phyloP scores from a whole-genome alignment of 306 rosid genomes.

The Calophaca sinica region DNA sequence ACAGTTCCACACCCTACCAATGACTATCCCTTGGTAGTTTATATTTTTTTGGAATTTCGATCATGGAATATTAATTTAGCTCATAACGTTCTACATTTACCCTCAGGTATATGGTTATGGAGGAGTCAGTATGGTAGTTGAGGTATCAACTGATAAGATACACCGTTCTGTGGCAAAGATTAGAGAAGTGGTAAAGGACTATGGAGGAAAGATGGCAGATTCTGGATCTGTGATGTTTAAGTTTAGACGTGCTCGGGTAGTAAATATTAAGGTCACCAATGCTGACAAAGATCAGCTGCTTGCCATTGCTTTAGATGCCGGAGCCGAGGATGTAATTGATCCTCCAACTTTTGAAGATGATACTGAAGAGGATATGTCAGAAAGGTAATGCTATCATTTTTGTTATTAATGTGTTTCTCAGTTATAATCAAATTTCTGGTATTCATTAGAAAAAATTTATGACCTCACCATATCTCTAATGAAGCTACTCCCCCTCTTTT shows the following conservation, averaged over 20 bases:
- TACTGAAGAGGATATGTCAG: conserved; percentile 76
- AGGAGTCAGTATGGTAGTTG: conserved; percentile 93
- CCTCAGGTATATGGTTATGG: conserved; percentile 88
- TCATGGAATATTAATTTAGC: conserved; percentile 32
- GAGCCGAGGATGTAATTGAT: conserved; percentile 94
- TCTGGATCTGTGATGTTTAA: conserved; percentile 88
- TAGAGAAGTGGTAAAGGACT: conserved; percentile 85
- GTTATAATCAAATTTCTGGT: conserved; percentile 26
- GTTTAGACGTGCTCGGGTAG: conserved; percentile 83
- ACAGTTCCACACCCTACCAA: neutral
- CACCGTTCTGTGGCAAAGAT: conserved; percentile 81
- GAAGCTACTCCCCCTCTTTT: conserved; percentile 1
- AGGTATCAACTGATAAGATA: conserved; percentile 89
- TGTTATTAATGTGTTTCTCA: conserved; percentile 22
- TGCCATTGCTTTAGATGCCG: conserved; percentile 76
- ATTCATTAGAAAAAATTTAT: conserved; percentile 3
- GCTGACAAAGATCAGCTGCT: conserved; percentile 88
- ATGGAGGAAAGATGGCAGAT: conserved; percentile 98
- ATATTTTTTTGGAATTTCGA: conserved; percentile 21
- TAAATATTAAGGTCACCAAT: conserved; percentile 68
- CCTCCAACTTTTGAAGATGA: conserved; percentile 84
- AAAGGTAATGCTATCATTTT: conserved; percentile 60
- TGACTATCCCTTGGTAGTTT: neutral
- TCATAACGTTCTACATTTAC: conserved; percentile 23
- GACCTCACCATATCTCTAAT: conserved; percentile 21